These are phyloP conservation scores for Orobanche coerulescens DNA, from an alignment of 257 asterid species.

Conservation along the genomic window DNA sequence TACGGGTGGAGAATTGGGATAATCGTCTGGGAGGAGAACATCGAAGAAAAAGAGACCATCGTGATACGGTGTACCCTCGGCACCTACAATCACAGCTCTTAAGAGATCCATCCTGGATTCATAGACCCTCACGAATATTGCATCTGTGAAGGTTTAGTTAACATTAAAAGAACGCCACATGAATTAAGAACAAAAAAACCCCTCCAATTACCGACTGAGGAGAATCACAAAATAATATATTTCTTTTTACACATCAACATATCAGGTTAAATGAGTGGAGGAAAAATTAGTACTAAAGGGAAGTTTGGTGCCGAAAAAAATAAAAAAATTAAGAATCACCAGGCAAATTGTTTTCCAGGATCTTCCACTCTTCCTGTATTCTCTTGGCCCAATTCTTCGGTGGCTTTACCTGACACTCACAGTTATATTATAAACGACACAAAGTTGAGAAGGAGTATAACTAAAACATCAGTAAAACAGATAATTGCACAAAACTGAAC, in stretches of 20 bases:
- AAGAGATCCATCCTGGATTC: constrained; percentile 93
- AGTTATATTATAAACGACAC: not conserved
- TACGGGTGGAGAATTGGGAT: constrained; percentile 91
- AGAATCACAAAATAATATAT: not conserved
- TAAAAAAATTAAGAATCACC: constrained; percentile 31
- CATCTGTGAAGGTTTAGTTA: constrained; percentile 38
- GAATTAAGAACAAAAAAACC: not conserved
- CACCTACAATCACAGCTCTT: constrained; percentile 85
- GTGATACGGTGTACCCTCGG: constrained; percentile 95
- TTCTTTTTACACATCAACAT: not conserved
- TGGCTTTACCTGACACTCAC: constrained; percentile 31
- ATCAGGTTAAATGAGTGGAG: not conserved
- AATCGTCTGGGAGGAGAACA: constrained; percentile 58
- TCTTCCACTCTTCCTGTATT: constrained; percentile 90
- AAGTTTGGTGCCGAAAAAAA: not conserved
- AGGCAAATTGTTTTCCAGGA: constrained; percentile 75
- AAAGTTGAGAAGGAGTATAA: not conserved
- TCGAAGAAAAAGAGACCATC: constrained; percentile 95
- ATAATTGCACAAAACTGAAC: too few species aligned
- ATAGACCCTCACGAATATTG: constrained; percentile 73
- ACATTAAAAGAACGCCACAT: not conserved
- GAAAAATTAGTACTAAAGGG: not conserved
- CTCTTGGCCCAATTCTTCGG: constrained; percentile 73
- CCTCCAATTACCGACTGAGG: too few species aligned
- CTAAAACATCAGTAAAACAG: not conserved